Base-by-base conservation (phyloP, 2,329 filamentous ascomycete genomes). In the Fusarium equiseti region DNA sequence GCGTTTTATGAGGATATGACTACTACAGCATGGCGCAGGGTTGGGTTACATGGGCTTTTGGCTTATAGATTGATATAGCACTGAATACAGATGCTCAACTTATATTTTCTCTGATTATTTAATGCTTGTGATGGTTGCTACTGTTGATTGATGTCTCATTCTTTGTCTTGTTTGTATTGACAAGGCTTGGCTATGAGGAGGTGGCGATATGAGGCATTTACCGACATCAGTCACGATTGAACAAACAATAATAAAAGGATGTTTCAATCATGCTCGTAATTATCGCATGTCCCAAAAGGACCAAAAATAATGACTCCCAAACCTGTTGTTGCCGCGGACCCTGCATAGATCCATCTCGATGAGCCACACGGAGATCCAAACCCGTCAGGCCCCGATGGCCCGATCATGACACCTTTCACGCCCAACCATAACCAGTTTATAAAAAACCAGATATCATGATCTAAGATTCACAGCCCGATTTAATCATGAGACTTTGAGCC, bases 1-100 rank as follows among this genome's bases (percentile, higher is more conserved):
- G 73, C 70, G 73, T 75, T 76, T 72, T 73, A 68, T 51, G 69
- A 74, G 64, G 50, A 73, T 48, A 75, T 65, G 72, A 76, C 35
- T 63, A 57, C 55, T 55, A 56, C 45, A 76, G 74, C 74, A 76
- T 62, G 74, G 74, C 74, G 74, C 73, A 72, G 48, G 74, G 64
- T 18, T 42, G 68, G 70, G 64, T 63, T 66, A 62, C 63, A 58
- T 61, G 26, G 31, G 42, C 60, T 61, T 64, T 71, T 48, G 49
- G 45, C 24, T 58, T 54, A 70, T 72, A 72, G 70, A 72, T 71
- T 71, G 70, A 60, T 59, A 60, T 59, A 60, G 66, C 54, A 57
- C 54, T 65, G 66, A 73, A 72, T 66, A 63, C 16, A 69, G 65
- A 59, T 63, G 46, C 67, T 70, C 45, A 53, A 68, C 31, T 26